Base-by-base conservation (phyloP, 257 asterid genomes). In the Solanum lignicaule region DNA sequence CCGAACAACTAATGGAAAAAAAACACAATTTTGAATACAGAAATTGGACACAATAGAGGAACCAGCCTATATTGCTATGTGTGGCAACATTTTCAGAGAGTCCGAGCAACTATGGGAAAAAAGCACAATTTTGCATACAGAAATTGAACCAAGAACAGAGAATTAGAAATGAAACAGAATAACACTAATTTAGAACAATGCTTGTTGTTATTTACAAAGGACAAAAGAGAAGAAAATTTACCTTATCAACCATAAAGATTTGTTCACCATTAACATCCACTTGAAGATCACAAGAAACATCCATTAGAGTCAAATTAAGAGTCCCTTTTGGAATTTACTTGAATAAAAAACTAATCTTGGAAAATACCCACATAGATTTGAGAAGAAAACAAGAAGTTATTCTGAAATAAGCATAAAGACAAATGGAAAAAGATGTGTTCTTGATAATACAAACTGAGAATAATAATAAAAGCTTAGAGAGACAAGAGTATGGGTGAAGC, bases 211-310 rank as follows among this genome's bases (percentile, higher is more conserved):
- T 58, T 84, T 75, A 73, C 81, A 81, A 48, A 55, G 86, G 86
- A 72, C 78, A 87, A 88, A 86, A 88, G 55, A 86, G 90, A 84
- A 65, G 41, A 84, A 76, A 31, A 21, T 31, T 84, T 91, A 96
- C 99, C 99, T 92, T 92, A 87, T 96, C 87, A 16, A 96, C 93
- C 90, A 92, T 25, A 93, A 96, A 94, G 89, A 91, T 71, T 92
- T 94, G 94, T 91, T 95, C 98, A 65, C 99, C 99, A 92, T 95
- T 96, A 88, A 96, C 96, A 90, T 96, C 98, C 90, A 96, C 96
- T 89, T 94, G 95, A 90, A 96, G 98, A 90, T 92, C 89, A 88
- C 91, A 91, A 87, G 87, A 79, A 69, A 83, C 93, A 83, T 90
- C 96, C 99, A 96, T 94, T n/a, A 65, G 33, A 90, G 89, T 89